A percentile compares a stretch with the other conserved stretches of the same genome.
Evolutionary conservation across 768 basidiomycete species (phyloP).

Genomic region (Tricholoma matsutake): DNA sequence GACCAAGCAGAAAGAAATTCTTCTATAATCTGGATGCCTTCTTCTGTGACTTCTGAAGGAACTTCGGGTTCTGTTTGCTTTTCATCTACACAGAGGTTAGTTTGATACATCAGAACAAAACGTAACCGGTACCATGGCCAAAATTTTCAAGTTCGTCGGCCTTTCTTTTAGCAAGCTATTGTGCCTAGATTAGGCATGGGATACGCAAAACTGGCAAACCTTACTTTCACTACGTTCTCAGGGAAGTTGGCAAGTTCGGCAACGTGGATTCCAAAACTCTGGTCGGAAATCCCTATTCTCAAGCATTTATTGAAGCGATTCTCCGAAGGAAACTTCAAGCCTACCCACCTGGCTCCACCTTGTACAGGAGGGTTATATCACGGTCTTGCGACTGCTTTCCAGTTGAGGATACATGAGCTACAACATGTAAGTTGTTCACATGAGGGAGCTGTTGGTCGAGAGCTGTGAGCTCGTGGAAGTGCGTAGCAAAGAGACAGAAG

Average conservation of each 20-base stretch:
- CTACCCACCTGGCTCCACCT: conserved; percentile 81
- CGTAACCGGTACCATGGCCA: conserved; percentile 30
- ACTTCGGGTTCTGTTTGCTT: conserved; percentile 40
- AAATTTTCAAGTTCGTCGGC: conserved; percentile 92
- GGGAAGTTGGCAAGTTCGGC: conserved; percentile 98
- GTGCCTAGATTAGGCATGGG: neutral
- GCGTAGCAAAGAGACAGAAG: conserved; percentile 95
- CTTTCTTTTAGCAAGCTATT: conserved; percentile 84
- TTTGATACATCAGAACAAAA: neutral
- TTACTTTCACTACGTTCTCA: conserved; percentile 84
- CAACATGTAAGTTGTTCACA: conserved; percentile 94
- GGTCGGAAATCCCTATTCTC: conserved; percentile 78
- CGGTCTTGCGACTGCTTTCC: conserved; percentile 61
- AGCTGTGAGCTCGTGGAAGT: conserved; percentile 95
- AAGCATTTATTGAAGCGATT: conserved; percentile 2
- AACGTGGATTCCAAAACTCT: conserved; percentile 98
- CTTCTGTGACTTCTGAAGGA: conserved; percentile 60
- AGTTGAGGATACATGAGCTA: conserved; percentile 85
- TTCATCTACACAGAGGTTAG: conserved; percentile 10
- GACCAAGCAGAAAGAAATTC: conserved; percentile 70
- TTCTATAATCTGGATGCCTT: conserved; percentile 80
- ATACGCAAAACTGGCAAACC: conserved; percentile 7
- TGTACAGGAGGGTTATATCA: conserved; percentile 92
- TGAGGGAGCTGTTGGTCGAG: conserved; percentile 82
- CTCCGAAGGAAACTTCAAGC: neutral